Evolutionary conservation across 345 rosid genomes (phyloP).

Genomic region (Eutrema yunnanense): DNA sequence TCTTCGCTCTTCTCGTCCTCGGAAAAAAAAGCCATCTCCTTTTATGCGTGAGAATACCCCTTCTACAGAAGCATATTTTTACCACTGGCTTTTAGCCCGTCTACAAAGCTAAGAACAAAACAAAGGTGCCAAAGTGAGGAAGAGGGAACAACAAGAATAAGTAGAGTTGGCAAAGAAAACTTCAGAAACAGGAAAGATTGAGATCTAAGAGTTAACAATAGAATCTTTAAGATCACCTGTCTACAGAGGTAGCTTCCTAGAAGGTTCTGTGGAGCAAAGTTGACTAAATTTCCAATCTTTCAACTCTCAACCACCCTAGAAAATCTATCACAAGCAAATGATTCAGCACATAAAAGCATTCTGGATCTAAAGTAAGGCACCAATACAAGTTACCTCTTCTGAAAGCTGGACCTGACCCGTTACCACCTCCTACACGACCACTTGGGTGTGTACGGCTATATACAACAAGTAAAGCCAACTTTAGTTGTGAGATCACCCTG

Average conservation of each 20-base stretch:
- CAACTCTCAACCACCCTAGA: slow-evolving; percentile 11
- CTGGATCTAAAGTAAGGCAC: not conserved
- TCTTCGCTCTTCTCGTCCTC: slow-evolving; percentile 83
- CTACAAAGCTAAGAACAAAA: slow-evolving; percentile 21
- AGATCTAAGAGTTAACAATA: slow-evolving; percentile 22
- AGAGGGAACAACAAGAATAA: slow-evolving; percentile 27
- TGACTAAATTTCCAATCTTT: slow-evolving; percentile 8
- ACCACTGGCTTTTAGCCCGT: slow-evolving; percentile 13
- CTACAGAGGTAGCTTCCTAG: slow-evolving; percentile 26
- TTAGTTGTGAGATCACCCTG: slow-evolving; percentile 9
- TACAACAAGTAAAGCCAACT: slow-evolving; percentile 1
- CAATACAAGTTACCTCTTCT: slow-evolving; percentile 23
- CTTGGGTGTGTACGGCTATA: slow-evolving; percentile 2
- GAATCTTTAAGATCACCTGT: slow-evolving; percentile 27
- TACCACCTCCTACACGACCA: not conserved
- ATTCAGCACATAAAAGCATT: not conserved
- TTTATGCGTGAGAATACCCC: slow-evolving; percentile 19
- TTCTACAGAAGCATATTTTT: slow-evolving; percentile 44
- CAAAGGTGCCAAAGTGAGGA: slow-evolving; percentile 4
- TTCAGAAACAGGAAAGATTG: slow-evolving; percentile 36
- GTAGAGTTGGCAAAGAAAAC: slow-evolving; percentile 35
- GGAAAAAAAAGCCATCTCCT: slow-evolving; percentile 65
- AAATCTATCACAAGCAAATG: slow-evolving; percentile 4
- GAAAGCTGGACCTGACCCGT: slow-evolving; percentile 18
- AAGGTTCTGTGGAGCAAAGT: slow-evolving; percentile 22